phyloP scores from a whole-genome alignment of 352 stramenopile genomes.

The Halophytophthora batemanensis region DNA sequence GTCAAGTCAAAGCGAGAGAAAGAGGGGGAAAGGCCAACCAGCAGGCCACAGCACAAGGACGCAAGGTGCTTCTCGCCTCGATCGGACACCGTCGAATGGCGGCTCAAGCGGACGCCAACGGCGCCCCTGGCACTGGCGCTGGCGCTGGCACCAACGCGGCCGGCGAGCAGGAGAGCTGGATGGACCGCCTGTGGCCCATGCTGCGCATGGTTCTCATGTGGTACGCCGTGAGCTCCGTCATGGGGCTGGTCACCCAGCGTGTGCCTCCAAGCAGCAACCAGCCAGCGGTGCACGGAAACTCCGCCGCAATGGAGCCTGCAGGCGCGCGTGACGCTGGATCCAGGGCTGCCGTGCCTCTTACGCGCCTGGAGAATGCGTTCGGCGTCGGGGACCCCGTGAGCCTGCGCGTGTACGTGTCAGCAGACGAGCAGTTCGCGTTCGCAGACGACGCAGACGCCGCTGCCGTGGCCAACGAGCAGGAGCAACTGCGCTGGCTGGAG shows the following conservation, averaged over 20 bases:
- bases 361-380: conserved; percentile 57
- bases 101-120: background rate
- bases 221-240: conserved; percentile 71
- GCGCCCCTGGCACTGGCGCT: conserved; percentile 13
- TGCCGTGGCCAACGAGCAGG: conserved; percentile 36
- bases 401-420: conserved; percentile 70
- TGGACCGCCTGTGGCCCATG: conserved; percentile 63
- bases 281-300: conserved; percentile 8
- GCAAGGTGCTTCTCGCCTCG: too few relatives aligned
- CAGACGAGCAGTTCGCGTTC: conserved; percentile 47
- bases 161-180: conserved; percentile 33
- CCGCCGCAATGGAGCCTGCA: background rate
- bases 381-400: conserved; percentile 41
- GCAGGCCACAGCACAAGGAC: too few relatives aligned
- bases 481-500: conserved; percentile 59
- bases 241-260: conserved; percentile 27
- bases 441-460: conserved; percentile 21
- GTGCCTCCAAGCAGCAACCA: conserved; percentile 2
- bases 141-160: conserved; percentile 10
- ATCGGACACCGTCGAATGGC: too few relatives aligned
- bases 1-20: too few relatives aligned
- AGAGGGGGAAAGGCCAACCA: background rate
- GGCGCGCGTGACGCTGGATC: background rate
- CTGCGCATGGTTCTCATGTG: conserved; percentile 78
- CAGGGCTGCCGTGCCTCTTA: conserved; percentile 4